phyloP scores from a whole-genome alignment of 371 early-diverging fungal genomes.

The Parasitella parasitica region DNA sequence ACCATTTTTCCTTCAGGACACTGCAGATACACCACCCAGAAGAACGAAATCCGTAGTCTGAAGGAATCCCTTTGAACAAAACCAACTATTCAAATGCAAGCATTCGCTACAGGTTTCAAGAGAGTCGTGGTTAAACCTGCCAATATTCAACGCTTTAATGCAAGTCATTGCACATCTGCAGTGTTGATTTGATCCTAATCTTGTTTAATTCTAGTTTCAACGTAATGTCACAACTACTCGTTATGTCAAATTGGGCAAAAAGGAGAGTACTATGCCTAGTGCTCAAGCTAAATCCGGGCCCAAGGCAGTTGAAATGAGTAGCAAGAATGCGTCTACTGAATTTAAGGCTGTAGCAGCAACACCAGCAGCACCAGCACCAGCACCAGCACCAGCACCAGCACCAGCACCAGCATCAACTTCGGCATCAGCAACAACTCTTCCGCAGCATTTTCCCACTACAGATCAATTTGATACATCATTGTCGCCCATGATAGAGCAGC shows the following conservation, averaged over 20 bases:
- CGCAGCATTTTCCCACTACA: constrained; percentile 14
- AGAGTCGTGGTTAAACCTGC: constrained; percentile 1
- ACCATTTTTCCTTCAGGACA: not conserved
- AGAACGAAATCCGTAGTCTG: not conserved
- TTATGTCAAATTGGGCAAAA: constrained; percentile 7
- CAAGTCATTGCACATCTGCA: not conserved
- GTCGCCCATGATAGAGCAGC: not conserved
- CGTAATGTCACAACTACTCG: constrained; percentile 16
- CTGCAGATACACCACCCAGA: not conserved
- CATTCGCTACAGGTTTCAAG: not conserved
- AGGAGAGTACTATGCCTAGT: not conserved
- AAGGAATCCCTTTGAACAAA: not conserved
- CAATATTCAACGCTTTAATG: not conserved
- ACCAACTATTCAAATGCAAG: constrained; percentile 3
- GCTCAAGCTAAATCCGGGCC: not conserved
- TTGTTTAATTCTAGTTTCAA: not conserved
- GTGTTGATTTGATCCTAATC: not conserved
- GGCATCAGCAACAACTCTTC: no score
- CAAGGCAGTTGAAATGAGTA: not conserved
- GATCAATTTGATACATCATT: constrained; percentile 17
- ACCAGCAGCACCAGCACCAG: not conserved
- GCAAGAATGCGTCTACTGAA: not conserved
- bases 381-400: not conserved
- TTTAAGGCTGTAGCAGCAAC: not conserved
- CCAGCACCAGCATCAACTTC: no score